A percentile compares a stretch with the other conserved stretches of the same genome.
phyloP scores from a whole-genome alignment of 805 yeast genomes.

The Candida namnaoensis region DNA sequence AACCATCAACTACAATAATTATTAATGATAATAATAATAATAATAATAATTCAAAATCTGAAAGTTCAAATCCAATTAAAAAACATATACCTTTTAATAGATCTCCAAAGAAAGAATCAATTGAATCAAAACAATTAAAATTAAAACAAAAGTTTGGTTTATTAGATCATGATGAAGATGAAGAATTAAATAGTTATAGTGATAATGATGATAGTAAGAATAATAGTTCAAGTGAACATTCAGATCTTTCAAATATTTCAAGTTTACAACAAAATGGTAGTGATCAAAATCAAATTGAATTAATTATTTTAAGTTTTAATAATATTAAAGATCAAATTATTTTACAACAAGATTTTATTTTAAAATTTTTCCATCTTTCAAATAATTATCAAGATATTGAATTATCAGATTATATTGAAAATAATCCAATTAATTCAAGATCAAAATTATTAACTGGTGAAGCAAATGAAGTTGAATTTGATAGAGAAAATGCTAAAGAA shows the following conservation, averaged over 20 bases:
- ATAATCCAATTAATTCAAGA: constrained; percentile 23
- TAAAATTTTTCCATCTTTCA: constrained; percentile 32
- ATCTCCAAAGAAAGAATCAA: constrained; percentile 1
- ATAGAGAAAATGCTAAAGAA: constrained; percentile 38
- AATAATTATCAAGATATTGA: constrained; percentile 16
- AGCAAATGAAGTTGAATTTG: constrained; percentile 32
- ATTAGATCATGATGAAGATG: constrained; percentile 3
- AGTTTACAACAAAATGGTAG: too few relatives aligned
- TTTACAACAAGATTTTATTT: constrained; percentile 29
- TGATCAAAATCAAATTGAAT: not conserved
- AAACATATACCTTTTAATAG: not conserved
- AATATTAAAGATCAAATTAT: constrained; percentile 27
- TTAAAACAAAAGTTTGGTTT: constrained; percentile 14
- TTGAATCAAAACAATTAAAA: constrained; percentile 4
- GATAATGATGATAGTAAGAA: too few relatives aligned
- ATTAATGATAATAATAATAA: not conserved
- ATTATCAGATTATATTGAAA: constrained; percentile 22
- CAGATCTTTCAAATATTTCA: not conserved
- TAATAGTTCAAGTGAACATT: too few relatives aligned
- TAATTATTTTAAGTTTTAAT: constrained; percentile 14
- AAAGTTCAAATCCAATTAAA: not conserved
- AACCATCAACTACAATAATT: constrained; percentile 2
- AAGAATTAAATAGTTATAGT: not conserved
- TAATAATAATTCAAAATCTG: not conserved
- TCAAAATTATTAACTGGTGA: constrained; percentile 19